These are phyloP conservation scores for Scleroderma bovista DNA, from an alignment of 768 basidiomycete genomes.

Conservation along the genomic window DNA sequence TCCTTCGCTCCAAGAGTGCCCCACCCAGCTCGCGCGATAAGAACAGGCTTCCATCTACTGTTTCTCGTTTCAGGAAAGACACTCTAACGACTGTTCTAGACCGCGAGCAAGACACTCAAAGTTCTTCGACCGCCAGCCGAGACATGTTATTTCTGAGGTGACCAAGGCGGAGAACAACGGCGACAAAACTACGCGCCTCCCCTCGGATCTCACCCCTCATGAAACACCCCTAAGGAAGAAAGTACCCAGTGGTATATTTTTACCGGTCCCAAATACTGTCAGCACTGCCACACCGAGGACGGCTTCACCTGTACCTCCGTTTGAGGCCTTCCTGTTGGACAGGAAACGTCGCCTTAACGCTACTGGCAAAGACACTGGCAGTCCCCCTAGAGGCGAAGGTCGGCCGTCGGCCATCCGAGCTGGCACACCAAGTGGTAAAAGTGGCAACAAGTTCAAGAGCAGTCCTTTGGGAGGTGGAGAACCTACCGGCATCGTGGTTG, in stretches of 20 bases:
- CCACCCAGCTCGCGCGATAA: slow-evolving; percentile 48
- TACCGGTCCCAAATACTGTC: slow-evolving; percentile 10
- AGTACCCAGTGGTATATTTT: slow-evolving; percentile 10
- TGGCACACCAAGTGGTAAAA: slow-evolving; percentile 32
- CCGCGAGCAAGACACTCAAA: background rate
- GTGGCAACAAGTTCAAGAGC: slow-evolving; percentile 63
- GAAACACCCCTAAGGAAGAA: slow-evolving; percentile 12
- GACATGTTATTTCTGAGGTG: background rate
- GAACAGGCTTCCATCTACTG: slow-evolving; percentile 2
- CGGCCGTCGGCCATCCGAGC: slow-evolving; percentile 9
- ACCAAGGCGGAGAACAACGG: slow-evolving; percentile 3
- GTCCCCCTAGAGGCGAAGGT: slow-evolving; percentile 8
- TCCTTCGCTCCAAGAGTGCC: slow-evolving; percentile 52
- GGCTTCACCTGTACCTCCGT: slow-evolving; percentile 47
- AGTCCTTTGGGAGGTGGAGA: slow-evolving; percentile 53
- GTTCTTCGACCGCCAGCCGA: background rate
- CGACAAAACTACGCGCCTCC: slow-evolving; percentile 1
- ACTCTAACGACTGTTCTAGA: background rate
- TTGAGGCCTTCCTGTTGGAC: slow-evolving; percentile 64
- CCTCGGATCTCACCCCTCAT: background rate
- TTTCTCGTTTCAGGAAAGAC: slow-evolving; percentile 4
- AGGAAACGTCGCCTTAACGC: slow-evolving; percentile 50
- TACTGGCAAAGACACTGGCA: slow-evolving; percentile 11
- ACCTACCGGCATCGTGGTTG: slow-evolving; percentile 39
- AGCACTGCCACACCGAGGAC: slow-evolving; percentile 25